phyloP scores from a whole-genome alignment of 192 early-diverging fungal genomes.

The Polychytrium aggregatum region DNA sequence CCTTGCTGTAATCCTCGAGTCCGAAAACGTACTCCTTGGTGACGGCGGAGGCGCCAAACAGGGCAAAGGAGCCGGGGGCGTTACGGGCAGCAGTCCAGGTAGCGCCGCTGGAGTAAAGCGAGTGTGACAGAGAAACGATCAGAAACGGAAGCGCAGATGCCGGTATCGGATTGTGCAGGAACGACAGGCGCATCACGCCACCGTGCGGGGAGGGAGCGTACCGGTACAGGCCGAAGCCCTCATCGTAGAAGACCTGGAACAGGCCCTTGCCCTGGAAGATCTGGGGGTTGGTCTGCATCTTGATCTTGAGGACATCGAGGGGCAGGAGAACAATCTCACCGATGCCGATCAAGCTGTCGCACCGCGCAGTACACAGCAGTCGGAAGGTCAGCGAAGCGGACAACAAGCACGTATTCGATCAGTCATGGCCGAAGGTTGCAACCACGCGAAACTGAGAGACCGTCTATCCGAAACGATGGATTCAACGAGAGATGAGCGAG shows the following conservation, averaged over 20 bases:
- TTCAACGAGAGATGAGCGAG: too few relatives aligned
- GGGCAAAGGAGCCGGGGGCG: conserved; percentile 95
- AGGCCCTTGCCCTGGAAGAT: conserved; percentile 72
- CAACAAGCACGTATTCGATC: conserved; percentile 3
- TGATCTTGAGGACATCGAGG: conserved; percentile 97
- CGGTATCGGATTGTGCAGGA: neutral
- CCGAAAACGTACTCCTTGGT: conserved; percentile 89
- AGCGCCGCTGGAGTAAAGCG: too few relatives aligned
- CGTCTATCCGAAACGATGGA: too few relatives aligned
- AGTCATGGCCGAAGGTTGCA: too few relatives aligned
- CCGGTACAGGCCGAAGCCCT: conserved; percentile 88
- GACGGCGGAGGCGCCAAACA: conserved; percentile 82
- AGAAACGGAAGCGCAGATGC: too few relatives aligned
- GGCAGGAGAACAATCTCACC: conserved; percentile 95
- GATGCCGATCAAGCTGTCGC: conserved; percentile 87
- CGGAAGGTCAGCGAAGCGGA: conserved; percentile 3
- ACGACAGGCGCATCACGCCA: neutral
- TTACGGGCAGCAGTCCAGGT: conserved; percentile 96
- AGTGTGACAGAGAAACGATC: too few relatives aligned
- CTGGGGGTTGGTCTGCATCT: conserved; percentile 88
- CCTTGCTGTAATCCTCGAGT: conserved; percentile 82
- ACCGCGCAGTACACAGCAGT: conserved; percentile 1
- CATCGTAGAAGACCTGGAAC: conserved; percentile 68
- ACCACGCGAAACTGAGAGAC: too few relatives aligned
- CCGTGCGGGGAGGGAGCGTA: conserved; percentile 7